Percentiles rank a stretch among this genome's conserved stretches.
Conservation (phyloP, 2,329 filamentous ascomycete genomes). For the Sphaerulina musiva region DNA sequence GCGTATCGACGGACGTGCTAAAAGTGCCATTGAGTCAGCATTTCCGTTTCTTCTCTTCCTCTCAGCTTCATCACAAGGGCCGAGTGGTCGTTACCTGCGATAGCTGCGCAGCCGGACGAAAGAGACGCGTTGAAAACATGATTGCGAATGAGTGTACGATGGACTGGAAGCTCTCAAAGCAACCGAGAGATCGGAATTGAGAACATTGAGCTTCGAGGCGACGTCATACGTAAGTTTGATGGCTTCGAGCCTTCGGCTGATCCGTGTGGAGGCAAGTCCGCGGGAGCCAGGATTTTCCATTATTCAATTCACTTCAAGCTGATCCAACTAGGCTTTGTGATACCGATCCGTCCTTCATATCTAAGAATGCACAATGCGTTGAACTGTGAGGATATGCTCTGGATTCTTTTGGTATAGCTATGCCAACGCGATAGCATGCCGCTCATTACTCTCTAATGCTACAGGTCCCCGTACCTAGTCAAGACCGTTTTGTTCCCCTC, state of each 20-base stretch:
- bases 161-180: neutral
- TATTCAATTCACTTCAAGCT: too few species aligned
- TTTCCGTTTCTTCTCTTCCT: neutral
- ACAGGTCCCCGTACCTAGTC: too few species aligned
- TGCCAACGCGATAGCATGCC: too few species aligned
- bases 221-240: neutral
- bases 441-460: too few species aligned
- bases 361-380: too few species aligned
- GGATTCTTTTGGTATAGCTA: too few species aligned
- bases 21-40: conserved; percentile 11
- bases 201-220: neutral
- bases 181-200: neutral
- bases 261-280: neutral
- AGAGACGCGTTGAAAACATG: conserved; percentile 26
- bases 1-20: conserved; percentile 68
- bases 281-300: too few species aligned
- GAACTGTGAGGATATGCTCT: too few species aligned
- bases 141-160: neutral
- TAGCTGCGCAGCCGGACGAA: conserved; percentile 26
- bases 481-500: too few species aligned
- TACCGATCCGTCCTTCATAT: too few species aligned
- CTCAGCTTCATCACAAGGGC: too few species aligned
- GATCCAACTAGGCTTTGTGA: too few species aligned
- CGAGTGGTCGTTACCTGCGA: conserved; percentile 32
- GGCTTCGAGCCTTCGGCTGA: neutral